Base-by-base conservation (phyloP, 2,329 filamentous ascomycete genomes). In the Phoma sp. region DNA sequence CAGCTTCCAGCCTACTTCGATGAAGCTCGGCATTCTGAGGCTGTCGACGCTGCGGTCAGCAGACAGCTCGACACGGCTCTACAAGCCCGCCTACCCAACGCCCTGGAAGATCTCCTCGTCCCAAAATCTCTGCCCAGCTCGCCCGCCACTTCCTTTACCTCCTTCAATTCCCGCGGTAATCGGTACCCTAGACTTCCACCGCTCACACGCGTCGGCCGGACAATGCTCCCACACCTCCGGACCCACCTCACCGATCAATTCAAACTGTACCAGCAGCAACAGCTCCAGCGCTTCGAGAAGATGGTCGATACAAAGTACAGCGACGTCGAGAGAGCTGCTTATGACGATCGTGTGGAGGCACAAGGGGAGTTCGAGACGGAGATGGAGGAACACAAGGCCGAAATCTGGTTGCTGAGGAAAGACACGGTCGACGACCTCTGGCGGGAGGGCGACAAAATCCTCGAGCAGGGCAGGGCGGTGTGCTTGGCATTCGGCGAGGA, bases 171-270 rank as follows among this genome's bases (percentile, higher is more conserved):
- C 21, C n/a, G n/a, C n/a, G 12, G 12, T 30, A 14, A 14, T 15
- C 28, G 7, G 26, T 3, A 20, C 36, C 14, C 18, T 15, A 3
- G 32, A 23, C 34, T 50, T 12, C 52, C 52, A 40, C 32, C 39
- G 17, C 36, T 55, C 20, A 45, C 52, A 17, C 23, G 15, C 3
- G 12, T 55, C 14, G 46, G 52, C 14, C 28, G 34, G 26, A 28
- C 17, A 17, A 25, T 43, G 15, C 21, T 55, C 17, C 46, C 52
- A 3, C 46, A 55, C 25, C 46, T 55, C 20, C 18, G 45, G 6
- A 21, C 36, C 20, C 52, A 55, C 25, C 52, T 55, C n/a, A 14
- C 34, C 15, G 33, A 45, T 7, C 45, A 55, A 25, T 45, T 49
- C 21, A 39, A 45, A 18, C 52, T 39, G 21, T 49, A 49, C 40